Evolutionary conservation across 208 protist genomes (phyloP).

Genomic region (Strigomonas galati): DNA sequence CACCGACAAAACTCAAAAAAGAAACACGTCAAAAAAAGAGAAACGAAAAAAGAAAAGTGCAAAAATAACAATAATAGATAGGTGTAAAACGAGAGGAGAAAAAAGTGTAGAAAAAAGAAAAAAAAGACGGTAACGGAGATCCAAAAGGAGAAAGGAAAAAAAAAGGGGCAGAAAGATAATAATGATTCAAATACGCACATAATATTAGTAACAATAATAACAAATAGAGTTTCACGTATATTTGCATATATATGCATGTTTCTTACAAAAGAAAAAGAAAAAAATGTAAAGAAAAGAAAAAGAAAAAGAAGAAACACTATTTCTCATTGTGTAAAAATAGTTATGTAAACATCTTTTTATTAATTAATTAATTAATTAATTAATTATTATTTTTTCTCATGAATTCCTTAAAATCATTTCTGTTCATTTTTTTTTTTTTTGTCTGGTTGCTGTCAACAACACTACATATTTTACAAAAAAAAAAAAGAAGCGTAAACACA

Average conservation of each 20-base stretch:
- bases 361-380: background rate
- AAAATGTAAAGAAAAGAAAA: background rate
- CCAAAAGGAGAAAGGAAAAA: slow-evolving; percentile 11
- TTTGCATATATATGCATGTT: background rate
- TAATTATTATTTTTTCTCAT: background rate
- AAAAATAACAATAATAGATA: background rate
- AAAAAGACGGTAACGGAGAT: slow-evolving; percentile 2
- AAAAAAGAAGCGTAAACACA: background rate
- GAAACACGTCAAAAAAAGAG: background rate
- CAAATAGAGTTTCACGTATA: background rate
- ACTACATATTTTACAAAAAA: background rate
- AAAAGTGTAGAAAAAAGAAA: background rate
- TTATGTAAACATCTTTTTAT: too few relatives aligned
- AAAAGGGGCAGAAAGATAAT: background rate
- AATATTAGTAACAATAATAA: too few relatives aligned
- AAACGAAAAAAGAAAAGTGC: background rate
- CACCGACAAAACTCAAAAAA: background rate
- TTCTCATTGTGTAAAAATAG: background rate
- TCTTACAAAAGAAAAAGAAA: background rate
- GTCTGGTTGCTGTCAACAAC: background rate
- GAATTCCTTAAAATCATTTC: background rate
- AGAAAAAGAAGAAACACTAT: background rate
- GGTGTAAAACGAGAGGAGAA: background rate
- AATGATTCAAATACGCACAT: too few relatives aligned
- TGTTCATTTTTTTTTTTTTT: slow-evolving; percentile 1